Evolutionary conservation across 1,284 basidiomycete genomes (phyloP), one percentile per base, ranked within the genome.

Genomic region (Cystobasidium sp.): DNA sequence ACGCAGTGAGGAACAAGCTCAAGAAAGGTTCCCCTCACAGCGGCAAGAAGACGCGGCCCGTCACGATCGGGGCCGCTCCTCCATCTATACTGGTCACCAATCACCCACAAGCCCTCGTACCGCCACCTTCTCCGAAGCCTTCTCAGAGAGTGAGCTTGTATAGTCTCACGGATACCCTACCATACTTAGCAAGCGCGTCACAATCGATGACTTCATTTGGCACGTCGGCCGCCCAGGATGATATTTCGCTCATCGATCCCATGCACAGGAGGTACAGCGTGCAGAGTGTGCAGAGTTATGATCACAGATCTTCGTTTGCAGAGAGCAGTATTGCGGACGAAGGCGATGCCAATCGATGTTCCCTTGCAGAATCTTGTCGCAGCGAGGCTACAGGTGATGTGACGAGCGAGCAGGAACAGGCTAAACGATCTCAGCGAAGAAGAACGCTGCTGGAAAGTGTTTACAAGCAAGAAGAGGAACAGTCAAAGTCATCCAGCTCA

Each of bases 401-500:
- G 41, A 73, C 68, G 22, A 59, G 53, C 6, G 76, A 75, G 37
- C 68, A 75, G 20, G 76, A 76, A 47, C 66, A 63, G n/a, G 62
- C 63, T 12, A 46, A 56, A 18, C 68, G 76, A 0, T 68, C 76
- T n/a, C 76, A 76, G 46, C 53, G 76, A 8, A 63, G 73, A 10
- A 52, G 61, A 22, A 76, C 76, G 7, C 73, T 76, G 3, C 65
- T 76, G 8, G 68, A 76, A 61, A 75, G 68, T 58, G 76, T 76
- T 14, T 75, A 71, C 68, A 72, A 67, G n/a, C 73, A 75, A 64
- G 41, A 63, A 49, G 41, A 63, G 43, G 61, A 44, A n/a, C 43
- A 49, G 41, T 7, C 18, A 9, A 63, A 20, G 41, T 12, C 31
- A 12, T 18, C 37, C 9, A 63, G 43, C 41, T 3, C 6, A 31